phyloP scores from a whole-genome alignment of 306 rosid species.

The Comarum palustre region DNA sequence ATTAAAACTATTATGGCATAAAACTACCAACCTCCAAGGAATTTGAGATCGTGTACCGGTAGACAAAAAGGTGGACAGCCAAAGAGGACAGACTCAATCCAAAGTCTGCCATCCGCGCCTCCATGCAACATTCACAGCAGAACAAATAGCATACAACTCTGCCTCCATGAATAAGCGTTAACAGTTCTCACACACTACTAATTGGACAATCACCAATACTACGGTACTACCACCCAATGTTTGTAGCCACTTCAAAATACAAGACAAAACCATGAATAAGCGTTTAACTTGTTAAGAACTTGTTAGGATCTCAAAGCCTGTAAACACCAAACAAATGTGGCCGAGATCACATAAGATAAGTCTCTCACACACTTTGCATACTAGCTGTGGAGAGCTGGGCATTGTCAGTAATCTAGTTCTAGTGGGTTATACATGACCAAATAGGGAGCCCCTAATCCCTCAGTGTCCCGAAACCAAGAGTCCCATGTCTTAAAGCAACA shows the following conservation, averaged over 20 bases:
- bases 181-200: not conserved
- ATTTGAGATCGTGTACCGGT: too few species aligned
- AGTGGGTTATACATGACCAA: constrained; percentile 1
- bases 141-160: too few species aligned
- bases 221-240: not conserved
- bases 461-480: not conserved
- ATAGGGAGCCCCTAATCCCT: not conserved
- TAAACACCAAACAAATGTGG: not conserved
- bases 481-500: not conserved
- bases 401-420: constrained; percentile 9
- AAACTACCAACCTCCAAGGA: too few species aligned
- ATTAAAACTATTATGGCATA: too few species aligned
- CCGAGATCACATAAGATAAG: not conserved
- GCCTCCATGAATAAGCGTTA: too few species aligned
- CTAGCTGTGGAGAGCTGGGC: not conserved
- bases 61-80: too few species aligned
- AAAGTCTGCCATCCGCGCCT: too few species aligned
- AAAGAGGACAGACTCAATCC: too few species aligned
- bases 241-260: not conserved
- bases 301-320: not conserved
- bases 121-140: too few species aligned
- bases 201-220: too few species aligned
- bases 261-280: not conserved
- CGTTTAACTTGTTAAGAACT: not conserved
- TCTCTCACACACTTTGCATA: not conserved